phyloP scores from a whole-genome alignment of 225 moss, liverwort and hornwort species.

The Pseudoscleropodium purum region DNA sequence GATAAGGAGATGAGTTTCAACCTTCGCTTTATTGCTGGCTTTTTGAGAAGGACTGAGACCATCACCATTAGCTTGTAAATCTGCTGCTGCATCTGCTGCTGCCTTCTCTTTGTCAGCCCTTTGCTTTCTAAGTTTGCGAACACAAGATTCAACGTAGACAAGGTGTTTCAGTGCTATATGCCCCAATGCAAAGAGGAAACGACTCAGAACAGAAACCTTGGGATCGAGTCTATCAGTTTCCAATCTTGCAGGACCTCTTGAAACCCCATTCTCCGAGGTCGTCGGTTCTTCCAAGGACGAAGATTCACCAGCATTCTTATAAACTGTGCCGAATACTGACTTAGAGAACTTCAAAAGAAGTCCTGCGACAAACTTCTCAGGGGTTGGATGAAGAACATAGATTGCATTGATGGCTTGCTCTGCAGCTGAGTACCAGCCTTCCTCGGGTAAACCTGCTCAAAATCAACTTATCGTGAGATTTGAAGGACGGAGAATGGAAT shows the following conservation, averaged over 20 bases:
- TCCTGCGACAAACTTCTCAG: slow-evolving; percentile 63
- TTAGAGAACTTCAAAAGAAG: slow-evolving; percentile 59
- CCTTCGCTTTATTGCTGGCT: slow-evolving; percentile 48
- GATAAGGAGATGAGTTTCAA: not conserved
- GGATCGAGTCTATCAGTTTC: slow-evolving; percentile 13
- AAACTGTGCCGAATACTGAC: slow-evolving; percentile 29
- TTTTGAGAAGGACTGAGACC: slow-evolving; percentile 17
- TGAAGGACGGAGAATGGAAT: not conserved
- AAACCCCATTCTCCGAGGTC: slow-evolving; percentile 5
- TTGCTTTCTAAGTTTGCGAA: slow-evolving; percentile 67
- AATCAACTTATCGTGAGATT: slow-evolving; percentile 1
- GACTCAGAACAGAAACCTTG: slow-evolving; percentile 42
- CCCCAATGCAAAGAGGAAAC: slow-evolving; percentile 73
- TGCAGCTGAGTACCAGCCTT: slow-evolving; percentile 84
- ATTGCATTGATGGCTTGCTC: slow-evolving; percentile 94
- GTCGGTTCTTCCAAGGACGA: slow-evolving; percentile 23
- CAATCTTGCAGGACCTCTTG: slow-evolving; percentile 18
- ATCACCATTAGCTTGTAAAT: slow-evolving; percentile 30
- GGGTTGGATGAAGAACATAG: slow-evolving; percentile 83
- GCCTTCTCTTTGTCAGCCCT: slow-evolving; percentile 66
- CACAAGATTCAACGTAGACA: slow-evolving; percentile 78
- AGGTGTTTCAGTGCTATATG: slow-evolving; percentile 89
- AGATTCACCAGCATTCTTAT: slow-evolving; percentile 5
- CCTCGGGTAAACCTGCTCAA: slow-evolving; percentile 63
- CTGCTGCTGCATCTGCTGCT: slow-evolving; percentile 50